Percentiles rank a stretch among this genome's conserved stretches.
Conservation (phyloP, 2,329 filamentous ascomycete species). For the Cladosporium sp. region DNA sequence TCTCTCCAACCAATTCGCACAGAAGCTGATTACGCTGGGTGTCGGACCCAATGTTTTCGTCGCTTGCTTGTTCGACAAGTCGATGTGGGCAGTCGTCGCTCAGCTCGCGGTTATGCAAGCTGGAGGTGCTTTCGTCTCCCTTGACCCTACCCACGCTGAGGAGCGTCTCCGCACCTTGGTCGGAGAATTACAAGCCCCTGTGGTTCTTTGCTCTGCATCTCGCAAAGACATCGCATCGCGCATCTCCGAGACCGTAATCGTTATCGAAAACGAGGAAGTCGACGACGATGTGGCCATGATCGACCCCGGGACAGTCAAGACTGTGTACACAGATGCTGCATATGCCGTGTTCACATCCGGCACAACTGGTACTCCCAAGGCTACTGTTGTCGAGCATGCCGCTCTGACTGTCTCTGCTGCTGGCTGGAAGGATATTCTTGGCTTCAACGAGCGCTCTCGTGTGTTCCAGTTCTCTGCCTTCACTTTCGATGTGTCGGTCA, state of each 20-base stretch:
- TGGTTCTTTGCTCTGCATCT: slow-evolving; percentile 3
- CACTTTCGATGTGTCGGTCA: slow-evolving; percentile 43
- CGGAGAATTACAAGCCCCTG: neutral
- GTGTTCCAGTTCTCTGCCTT: slow-evolving; percentile 50
- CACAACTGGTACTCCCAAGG: slow-evolving; percentile 19
- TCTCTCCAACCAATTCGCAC: neutral
- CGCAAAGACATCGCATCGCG: neutral
- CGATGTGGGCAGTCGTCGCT: slow-evolving; percentile 31
- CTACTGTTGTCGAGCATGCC: slow-evolving; percentile 1
- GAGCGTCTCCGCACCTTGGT: slow-evolving; percentile 9
- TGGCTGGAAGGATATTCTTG: slow-evolving; percentile 5
- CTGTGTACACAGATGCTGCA: neutral
- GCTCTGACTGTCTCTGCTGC: slow-evolving; percentile 3
- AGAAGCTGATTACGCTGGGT: neutral
- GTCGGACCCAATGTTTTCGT: slow-evolving; percentile 24
- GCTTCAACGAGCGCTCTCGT: slow-evolving; percentile 41
- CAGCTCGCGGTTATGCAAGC: slow-evolving; percentile 36
- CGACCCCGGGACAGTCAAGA: slow-evolving; percentile 32
- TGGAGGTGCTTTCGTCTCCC: slow-evolving; percentile 26
- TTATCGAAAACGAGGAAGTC: neutral
- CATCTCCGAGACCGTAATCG: neutral
- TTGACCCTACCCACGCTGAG: slow-evolving; percentile 15
- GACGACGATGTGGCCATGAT: slow-evolving; percentile 30
- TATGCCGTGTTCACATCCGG: slow-evolving; percentile 23
- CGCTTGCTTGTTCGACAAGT: slow-evolving; percentile 37